Base-by-base conservation (phyloP, 2,329 filamentous ascomycete genomes). In the Lachnellula hyalina region DNA sequence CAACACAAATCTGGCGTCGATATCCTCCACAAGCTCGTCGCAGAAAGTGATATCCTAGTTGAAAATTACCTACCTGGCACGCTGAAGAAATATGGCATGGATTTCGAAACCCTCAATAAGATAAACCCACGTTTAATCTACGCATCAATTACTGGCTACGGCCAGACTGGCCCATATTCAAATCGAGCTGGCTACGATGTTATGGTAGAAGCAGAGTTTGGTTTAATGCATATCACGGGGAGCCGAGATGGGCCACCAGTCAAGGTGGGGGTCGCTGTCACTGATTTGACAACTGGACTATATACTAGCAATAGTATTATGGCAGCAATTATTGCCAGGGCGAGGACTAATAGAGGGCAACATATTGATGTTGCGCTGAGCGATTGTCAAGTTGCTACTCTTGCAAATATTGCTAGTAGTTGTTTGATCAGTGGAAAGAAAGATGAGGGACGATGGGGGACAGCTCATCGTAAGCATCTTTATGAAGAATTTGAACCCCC, bases 151-250 rank as follows among this genome's bases (percentile, higher is more conserved):
- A 99, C 94, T 0, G 94, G 94, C 1, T 99, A 97, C 68, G 94
- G 94, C 2, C 94, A 99, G 70, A 96, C 89, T 1, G 94, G 94
- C 0, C 94, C 94, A 0, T 96, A 96, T 72, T 84, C 86, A 5
- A 82, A 85, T 60, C 82, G 94, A 14, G 91, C 94, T 3, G 94
- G 94, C 4, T 99, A 99, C 77, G 94, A 99, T 72, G 94, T 99
- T 63, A 99, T 99, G 93, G 93, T 99, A 11, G 94, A 99, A 75
- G 94, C 94, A 56, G 94, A 97, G 70, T 92, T 99, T 74, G 94
- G 94, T 0, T 75, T 99, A 54, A 99, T 99, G 94, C 94, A 99
- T 73, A 97, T 99, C 65, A 99, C 94, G 0, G 94, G 94, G 34
- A 82, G 82, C 58, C 81, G 92, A 53, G 88, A 96, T 65, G 91